These are phyloP conservation scores for Brassica rapa DNA, from an alignment of 345 rosid genomes.

Conservation along the genomic window DNA sequence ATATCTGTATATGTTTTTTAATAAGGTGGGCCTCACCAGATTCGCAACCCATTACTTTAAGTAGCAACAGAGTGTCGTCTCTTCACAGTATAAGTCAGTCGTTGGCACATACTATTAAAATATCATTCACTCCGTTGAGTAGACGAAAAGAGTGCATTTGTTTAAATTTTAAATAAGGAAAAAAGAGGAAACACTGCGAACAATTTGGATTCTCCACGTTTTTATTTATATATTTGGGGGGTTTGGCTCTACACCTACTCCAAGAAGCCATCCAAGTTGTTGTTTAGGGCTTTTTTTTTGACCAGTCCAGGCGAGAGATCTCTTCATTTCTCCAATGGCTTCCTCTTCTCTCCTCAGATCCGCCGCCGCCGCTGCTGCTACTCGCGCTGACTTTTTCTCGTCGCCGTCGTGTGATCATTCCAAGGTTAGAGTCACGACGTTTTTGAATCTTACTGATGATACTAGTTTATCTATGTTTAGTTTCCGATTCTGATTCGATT, in stretches of 20 bases:
- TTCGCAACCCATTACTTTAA: constrained; percentile 23
- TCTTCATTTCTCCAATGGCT: constrained; percentile 51
- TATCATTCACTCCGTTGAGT: constrained; percentile 24
- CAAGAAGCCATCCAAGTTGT: constrained; percentile 28
- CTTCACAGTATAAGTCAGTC: neutral
- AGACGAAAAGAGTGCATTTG: constrained; percentile 23
- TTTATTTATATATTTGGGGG: neutral
- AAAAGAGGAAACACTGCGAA: constrained; percentile 18
- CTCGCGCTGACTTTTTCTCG: constrained; percentile 46
- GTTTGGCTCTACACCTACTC: constrained; percentile 41
- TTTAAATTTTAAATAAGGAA: constrained; percentile 7
- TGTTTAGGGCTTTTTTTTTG: constrained; percentile 38
- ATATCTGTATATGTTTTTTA: neutral
- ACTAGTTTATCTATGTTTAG: neutral
- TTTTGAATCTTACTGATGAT: neutral
- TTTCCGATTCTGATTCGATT: neutral
- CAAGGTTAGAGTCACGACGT: constrained; percentile 49
- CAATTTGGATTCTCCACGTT: constrained; percentile 39
- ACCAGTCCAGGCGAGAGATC: constrained; percentile 21
- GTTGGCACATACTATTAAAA: constrained; percentile 2
- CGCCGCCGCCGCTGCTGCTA: constrained; percentile 42
- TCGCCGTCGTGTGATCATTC: constrained; percentile 46
- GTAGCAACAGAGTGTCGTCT: constrained; percentile 30
- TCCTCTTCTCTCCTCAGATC: constrained; percentile 72
- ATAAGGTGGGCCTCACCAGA: constrained; percentile 14